Percentiles rank a stretch among this genome's conserved stretches.
Conservation (phyloP, 73 alveolate genomes). For the Stentor roeselii region DNA sequence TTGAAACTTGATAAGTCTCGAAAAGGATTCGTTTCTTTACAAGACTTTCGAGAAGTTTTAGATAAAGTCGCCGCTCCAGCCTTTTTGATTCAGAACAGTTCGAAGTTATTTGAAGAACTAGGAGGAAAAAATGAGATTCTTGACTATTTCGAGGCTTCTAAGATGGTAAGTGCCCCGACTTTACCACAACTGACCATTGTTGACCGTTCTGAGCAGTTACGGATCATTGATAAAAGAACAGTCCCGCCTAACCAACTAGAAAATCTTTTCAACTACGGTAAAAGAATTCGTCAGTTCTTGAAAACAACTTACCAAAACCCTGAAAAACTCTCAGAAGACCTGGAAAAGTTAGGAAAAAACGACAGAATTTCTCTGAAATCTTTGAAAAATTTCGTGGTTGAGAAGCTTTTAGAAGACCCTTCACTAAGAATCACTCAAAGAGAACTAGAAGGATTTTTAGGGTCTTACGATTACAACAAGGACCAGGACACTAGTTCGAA, state of each 20-base stretch:
- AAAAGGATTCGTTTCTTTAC: neutral
- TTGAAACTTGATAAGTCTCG: neutral
- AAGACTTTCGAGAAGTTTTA: neutral
- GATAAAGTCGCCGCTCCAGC: neutral
- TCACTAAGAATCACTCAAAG: neutral
- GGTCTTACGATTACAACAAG: neutral
- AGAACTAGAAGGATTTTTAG: conserved; percentile 24
- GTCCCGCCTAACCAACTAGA: conserved; percentile 9
- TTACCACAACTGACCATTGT: neutral
- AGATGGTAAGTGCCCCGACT: neutral
- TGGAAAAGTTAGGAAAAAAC: neutral
- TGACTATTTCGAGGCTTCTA: neutral
- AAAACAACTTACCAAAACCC: neutral
- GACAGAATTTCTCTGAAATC: neutral
- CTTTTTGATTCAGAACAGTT: neutral
- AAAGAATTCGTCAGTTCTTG: neutral
- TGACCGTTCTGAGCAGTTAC: neutral
- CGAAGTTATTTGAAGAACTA: neutral
- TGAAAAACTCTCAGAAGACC: neutral
- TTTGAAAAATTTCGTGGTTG: neutral
- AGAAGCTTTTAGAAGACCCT: neutral
- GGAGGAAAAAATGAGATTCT: neutral
- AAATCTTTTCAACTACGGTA: neutral
- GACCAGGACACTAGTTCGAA: neutral
- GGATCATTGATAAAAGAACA: neutral